These are phyloP conservation scores for Rhododendron griersonianum DNA, from an alignment of 148 eudicot species.

Conservation along the genomic window DNA sequence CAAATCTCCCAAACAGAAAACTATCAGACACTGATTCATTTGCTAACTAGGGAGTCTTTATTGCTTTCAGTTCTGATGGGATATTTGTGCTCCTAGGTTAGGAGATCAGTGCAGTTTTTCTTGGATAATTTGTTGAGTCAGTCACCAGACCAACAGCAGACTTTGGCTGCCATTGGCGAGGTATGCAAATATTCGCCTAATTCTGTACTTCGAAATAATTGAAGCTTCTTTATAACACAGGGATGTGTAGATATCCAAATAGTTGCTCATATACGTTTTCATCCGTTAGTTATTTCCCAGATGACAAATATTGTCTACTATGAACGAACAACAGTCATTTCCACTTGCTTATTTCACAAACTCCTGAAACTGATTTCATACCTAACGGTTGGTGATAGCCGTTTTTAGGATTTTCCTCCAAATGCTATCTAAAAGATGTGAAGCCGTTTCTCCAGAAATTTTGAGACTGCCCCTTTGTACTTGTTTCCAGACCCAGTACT, in stretches of 20 bases:
- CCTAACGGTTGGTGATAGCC: background rate
- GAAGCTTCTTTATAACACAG: background rate
- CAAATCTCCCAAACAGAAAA: constrained; percentile 6
- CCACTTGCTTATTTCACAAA: background rate
- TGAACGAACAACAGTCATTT: background rate
- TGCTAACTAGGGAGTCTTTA: background rate
- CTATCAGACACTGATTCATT: background rate
- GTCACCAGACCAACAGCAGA: constrained; percentile 88
- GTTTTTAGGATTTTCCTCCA: background rate
- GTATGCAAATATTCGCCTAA: constrained; percentile 27
- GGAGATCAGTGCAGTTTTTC: constrained; percentile 91
- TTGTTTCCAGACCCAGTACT: background rate
- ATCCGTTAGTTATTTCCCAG: background rate
- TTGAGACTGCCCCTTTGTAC: background rate
- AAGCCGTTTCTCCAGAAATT: background rate
- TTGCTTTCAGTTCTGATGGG: constrained; percentile 8
- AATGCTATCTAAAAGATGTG: background rate
- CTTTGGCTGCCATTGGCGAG: constrained; percentile 94
- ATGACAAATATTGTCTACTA: background rate
- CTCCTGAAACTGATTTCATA: background rate
- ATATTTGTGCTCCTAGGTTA: constrained; percentile 44
- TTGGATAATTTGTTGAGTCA: constrained; percentile 82
- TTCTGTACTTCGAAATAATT: background rate
- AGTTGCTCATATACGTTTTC: background rate
- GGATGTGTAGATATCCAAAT: background rate